A percentile compares a stretch with the other conserved stretches of the same genome.
These are phyloP conservation scores for Tetraselmis chui DNA, from an alignment of 139 green algal genomes.

Conservation along the genomic window DNA sequence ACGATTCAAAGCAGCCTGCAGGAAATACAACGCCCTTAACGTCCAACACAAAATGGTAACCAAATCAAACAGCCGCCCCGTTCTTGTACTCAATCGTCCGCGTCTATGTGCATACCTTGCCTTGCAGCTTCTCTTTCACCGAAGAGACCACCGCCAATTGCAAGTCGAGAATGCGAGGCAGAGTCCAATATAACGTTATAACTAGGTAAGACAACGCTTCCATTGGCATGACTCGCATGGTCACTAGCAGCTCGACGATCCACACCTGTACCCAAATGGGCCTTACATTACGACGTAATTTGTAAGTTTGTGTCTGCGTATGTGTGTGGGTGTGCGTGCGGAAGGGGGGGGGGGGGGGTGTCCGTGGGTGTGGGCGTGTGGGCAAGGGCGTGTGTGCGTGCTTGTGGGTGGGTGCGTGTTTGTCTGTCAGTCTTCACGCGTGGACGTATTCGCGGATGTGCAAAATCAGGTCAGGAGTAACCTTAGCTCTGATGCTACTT, in stretches of 20 bases:
- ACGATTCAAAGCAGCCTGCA: background rate
- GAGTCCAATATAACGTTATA: slow-evolving; percentile 27
- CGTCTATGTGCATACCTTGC: background rate
- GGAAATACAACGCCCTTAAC: background rate
- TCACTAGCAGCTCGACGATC: slow-evolving; percentile 34
- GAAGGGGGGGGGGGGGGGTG: background rate
- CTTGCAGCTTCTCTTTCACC: background rate
- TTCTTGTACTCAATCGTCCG: background rate
- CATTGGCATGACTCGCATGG: slow-evolving; percentile 26
- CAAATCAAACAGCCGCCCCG: background rate
- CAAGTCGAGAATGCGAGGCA: slow-evolving; percentile 30
- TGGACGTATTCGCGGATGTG: background rate
- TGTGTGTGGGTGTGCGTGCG: too few relatives aligned
- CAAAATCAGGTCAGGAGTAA: background rate
- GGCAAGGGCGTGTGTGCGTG: background rate
- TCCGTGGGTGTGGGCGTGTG: background rate
- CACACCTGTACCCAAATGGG: background rate
- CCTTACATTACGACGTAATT: too few relatives aligned
- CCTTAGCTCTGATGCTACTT: background rate
- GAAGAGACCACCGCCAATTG: slow-evolving; percentile 14
- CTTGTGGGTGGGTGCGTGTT: too few relatives aligned
- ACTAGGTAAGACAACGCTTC: slow-evolving; percentile 27
- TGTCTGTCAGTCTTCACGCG: too few relatives aligned
- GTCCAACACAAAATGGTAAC: background rate
- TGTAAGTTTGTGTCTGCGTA: too few relatives aligned